Conservation (phyloP, 2,329 filamentous ascomycete genomes). For the Ceratocystiopsis sp. region DNA sequence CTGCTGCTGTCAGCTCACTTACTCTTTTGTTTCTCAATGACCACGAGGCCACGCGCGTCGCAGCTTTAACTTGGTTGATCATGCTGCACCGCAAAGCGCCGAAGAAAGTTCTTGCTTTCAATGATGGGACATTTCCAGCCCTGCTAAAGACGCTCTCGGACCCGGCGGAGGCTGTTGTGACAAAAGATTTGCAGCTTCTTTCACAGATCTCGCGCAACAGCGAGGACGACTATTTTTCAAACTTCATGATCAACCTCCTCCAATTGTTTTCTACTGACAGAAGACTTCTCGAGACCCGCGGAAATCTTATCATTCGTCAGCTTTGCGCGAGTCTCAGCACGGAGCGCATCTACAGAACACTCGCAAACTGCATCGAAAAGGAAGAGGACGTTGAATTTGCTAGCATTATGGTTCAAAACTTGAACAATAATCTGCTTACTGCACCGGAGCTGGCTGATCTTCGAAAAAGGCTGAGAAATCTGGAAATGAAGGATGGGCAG, state of each 20-base stretch:
- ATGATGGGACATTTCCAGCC: conserved; percentile 92
- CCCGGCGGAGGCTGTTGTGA: conserved; percentile 88
- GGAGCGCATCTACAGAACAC: conserved; percentile 84
- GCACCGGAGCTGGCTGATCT: conserved; percentile 86
- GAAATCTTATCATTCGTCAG: conserved; percentile 92
- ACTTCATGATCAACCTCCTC: conserved; percentile 93
- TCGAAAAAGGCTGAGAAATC: conserved; percentile 72
- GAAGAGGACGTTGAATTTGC: conserved; percentile 98
- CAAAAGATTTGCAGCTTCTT: conserved; percentile 77
- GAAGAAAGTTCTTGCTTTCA: conserved; percentile 81
- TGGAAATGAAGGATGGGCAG: conserved; percentile 88
- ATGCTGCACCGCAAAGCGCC: conserved; percentile 96
- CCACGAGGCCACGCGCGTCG: conserved; percentile 87
- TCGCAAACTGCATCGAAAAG: conserved; percentile 92
- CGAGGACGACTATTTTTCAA: conserved; percentile 92
- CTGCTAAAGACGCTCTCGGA: conserved; percentile 92
- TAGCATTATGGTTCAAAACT: conserved; percentile 97
- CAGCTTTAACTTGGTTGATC: conserved; percentile 87
- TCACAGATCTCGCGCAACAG: conserved; percentile 95
- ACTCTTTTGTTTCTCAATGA: conserved; percentile 92
- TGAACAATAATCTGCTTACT: conserved; percentile 98
- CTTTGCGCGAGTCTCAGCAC: conserved; percentile 84
- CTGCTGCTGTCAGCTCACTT: conserved; percentile 80
- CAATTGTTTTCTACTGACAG: conserved; percentile 93
- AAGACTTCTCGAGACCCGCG: conserved; percentile 74